These are phyloP conservation scores for Pycnococcus provasolii DNA, from an alignment of 139 green algal genomes.

Conservation along the genomic window DNA sequence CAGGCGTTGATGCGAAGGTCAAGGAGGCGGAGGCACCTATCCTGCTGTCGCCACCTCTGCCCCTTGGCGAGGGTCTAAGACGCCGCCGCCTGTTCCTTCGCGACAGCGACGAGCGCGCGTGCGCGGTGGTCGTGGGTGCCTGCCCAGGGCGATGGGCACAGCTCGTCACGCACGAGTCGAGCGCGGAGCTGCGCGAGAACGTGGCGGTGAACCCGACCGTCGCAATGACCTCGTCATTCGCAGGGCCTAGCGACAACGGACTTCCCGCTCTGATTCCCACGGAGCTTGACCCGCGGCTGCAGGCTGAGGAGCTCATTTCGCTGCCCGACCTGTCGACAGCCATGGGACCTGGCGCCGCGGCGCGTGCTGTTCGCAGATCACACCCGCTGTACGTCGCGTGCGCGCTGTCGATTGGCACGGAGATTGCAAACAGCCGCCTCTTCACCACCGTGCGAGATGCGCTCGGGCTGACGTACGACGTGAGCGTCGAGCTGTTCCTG, in stretches of 20 bases:
- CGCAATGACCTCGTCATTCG: neutral
- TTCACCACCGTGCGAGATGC: conserved; percentile 92
- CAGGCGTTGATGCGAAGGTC: neutral
- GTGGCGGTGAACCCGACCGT: neutral
- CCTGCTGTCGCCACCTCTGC: too few species aligned
- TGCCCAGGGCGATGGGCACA: conserved; percentile 66
- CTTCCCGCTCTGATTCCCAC: too few species aligned
- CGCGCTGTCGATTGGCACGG: conserved; percentile 61
- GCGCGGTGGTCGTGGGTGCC: conserved; percentile 54
- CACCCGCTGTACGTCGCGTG: conserved; percentile 79
- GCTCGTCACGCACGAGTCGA: conserved; percentile 51
- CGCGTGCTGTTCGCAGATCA: neutral
- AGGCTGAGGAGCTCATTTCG: too few species aligned
- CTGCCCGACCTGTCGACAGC: too few species aligned
- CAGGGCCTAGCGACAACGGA: neutral
- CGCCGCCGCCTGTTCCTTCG: conserved; percentile 30
- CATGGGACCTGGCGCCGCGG: neutral
- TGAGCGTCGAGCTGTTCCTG: conserved; percentile 81
- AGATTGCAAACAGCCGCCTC: conserved; percentile 92
- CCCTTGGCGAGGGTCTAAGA: too few species aligned
- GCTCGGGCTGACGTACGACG: conserved; percentile 95
- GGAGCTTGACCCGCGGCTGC: too few species aligned
- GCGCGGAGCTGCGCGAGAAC: neutral
- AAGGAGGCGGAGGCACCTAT: too few species aligned
- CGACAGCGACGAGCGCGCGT: conserved; percentile 88